Evolutionary conservation across 495 filamentous ascomycete species (phyloP), one percentile per base, ranked within the genome.

Genomic region (Letharia lupina): DNA sequence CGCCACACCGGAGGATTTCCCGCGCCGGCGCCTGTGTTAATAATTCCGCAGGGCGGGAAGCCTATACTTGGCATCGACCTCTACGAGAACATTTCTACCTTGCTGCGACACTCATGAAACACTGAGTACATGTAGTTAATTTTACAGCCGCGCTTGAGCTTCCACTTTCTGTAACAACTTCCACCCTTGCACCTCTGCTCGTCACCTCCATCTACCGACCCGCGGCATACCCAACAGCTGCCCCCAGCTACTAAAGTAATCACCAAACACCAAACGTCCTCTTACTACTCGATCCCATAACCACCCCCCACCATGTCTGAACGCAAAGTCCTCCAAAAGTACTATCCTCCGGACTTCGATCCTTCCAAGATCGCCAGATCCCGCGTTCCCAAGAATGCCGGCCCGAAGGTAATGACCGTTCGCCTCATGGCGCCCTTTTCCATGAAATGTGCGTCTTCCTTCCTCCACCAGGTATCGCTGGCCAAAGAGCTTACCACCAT

Each of bases 271-370:
- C 40, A 47, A 31, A 18, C 41, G 6, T 45, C 28, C 60, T 48
- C 45, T 48, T 16, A 45, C 31, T 35, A 37, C 31, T 35, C 16
- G 16, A 64, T 6, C 50, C 63, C 10, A 28, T 44, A 11, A 12
- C 9, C 23, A 64, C 7, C 13, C 4, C 18, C 40, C 48, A 44
- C 40, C 63, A 96, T 96, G 92, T 95, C 92, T 75, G 92, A 96
- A 81, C 90, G 91, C 73, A 95, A 96, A 81, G 91, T 96, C 68
- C 81, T 93, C 37, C 75, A 79, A 31, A 89, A 90, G 74, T 90
- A 94, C 82, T 98, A 95, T 75, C 94, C 94, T 45, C 91, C 95
- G 35, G 95, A 99, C 76, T 99, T 98, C 77, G 95, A 99, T 78
- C 95, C 95, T 23, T 88, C 86, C 39, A 88, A 88, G 70, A 86